Evolutionary conservation across 805 yeast genomes (phyloP).

Genomic region (Suhomyces tanzawaensis): DNA sequence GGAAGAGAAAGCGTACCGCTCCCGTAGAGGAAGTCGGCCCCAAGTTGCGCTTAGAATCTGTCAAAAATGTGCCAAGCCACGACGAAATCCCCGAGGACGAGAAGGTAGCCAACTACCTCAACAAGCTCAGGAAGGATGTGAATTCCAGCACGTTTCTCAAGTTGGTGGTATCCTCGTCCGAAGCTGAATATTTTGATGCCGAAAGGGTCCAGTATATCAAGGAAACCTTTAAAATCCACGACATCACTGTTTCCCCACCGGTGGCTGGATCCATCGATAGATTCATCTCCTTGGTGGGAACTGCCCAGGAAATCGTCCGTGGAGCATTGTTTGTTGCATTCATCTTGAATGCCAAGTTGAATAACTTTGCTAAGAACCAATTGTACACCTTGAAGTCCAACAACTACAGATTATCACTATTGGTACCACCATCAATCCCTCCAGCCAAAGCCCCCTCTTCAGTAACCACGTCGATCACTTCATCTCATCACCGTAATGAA

Average conservation of each 20-base stretch:
- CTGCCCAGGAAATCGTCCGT: slow-evolving; percentile 17
- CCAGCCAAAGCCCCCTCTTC: not conserved
- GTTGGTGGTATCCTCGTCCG: slow-evolving; percentile 22
- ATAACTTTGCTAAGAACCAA: slow-evolving; percentile 21
- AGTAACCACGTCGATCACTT: not conserved
- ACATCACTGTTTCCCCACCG: slow-evolving; percentile 20
- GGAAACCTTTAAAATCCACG: slow-evolving; percentile 19
- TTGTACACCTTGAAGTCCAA: slow-evolving; percentile 32
- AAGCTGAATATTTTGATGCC: slow-evolving; percentile 23
- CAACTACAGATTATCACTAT: slow-evolving; percentile 20
- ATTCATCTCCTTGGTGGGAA: slow-evolving; percentile 30
- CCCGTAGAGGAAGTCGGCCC: not conserved
- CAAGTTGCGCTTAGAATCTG: slow-evolving; percentile 7
- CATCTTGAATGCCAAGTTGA: slow-evolving; percentile 23
- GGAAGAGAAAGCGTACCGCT: slow-evolving; percentile 3
- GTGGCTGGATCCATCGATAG: slow-evolving; percentile 30
- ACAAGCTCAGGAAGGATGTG: slow-evolving; percentile 12
- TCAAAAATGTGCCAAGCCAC: slow-evolving; percentile 1
- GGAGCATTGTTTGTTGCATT: slow-evolving; percentile 27
- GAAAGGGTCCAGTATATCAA: slow-evolving; percentile 14
- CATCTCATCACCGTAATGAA: not conserved
- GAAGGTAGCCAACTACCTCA: slow-evolving; percentile 24
- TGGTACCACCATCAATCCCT: not conserved
- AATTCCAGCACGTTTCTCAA: slow-evolving; percentile 18
- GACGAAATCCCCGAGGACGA: slow-evolving; percentile 21